Conservation (phyloP, 2,329 filamentous ascomycete species). For the Cryoendolithus antarcticus region DNA sequence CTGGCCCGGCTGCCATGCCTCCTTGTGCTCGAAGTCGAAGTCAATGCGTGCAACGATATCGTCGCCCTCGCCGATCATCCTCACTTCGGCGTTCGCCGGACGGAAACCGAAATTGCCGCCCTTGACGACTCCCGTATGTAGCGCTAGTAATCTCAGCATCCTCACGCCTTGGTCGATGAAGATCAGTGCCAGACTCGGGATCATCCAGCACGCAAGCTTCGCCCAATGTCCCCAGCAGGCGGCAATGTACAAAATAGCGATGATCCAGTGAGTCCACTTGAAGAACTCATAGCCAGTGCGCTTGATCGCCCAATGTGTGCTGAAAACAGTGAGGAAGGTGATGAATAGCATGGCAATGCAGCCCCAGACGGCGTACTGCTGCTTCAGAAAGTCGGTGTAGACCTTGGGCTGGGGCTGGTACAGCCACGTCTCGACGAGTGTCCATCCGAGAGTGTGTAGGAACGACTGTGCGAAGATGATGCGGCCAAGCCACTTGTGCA, state of each 20-base stretch:
- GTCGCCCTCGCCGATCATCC: slow-evolving; percentile 8
- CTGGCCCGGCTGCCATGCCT: slow-evolving; percentile 51
- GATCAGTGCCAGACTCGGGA: slow-evolving; percentile 54
- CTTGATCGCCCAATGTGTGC: slow-evolving; percentile 47
- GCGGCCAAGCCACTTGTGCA: slow-evolving; percentile 65
- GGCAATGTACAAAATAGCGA: slow-evolving; percentile 63
- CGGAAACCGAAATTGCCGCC: slow-evolving; percentile 37
- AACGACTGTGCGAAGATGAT: slow-evolving; percentile 57
- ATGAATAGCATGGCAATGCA: slow-evolving; percentile 55
- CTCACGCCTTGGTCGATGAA: slow-evolving; percentile 51
- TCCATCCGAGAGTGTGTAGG: slow-evolving; percentile 62
- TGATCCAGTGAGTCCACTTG: slow-evolving; percentile 59
- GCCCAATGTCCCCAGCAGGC: slow-evolving; percentile 67
- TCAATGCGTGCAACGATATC: slow-evolving; percentile 44
- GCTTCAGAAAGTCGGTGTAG: slow-evolving; percentile 44
- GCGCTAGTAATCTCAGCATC: slow-evolving; percentile 43
- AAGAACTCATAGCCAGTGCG: slow-evolving; percentile 67
- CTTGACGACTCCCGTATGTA: slow-evolving; percentile 34
- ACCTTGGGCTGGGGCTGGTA: slow-evolving; percentile 60
- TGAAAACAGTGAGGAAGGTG: slow-evolving; percentile 48
- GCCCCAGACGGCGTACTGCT: slow-evolving; percentile 63
- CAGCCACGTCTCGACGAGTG: slow-evolving; percentile 49
- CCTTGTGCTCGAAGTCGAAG: slow-evolving; percentile 45
- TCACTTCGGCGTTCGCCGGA: slow-evolving; percentile 33
- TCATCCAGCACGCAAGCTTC: slow-evolving; percentile 54